Base-by-base conservation (phyloP, 1,139 yeast genomes). In the Insectozyma bohioensis region DNA sequence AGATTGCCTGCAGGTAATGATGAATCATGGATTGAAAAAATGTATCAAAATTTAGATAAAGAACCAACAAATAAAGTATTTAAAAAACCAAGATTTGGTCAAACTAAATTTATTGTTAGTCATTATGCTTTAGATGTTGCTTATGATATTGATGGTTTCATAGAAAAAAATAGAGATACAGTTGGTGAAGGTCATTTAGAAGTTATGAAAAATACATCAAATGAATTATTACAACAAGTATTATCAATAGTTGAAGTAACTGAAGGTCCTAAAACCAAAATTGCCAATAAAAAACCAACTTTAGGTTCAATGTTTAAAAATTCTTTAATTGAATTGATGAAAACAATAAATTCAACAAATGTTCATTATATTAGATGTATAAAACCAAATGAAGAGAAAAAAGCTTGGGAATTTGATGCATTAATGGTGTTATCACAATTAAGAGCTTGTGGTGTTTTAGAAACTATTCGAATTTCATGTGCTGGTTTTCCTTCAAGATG, bases 401-500 rank as follows among this genome's bases (percentile, higher is more conserved):
- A 78, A 39, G 95, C 98, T 3, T 92, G 98, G 98, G 84, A 81
- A 55, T 92, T 92, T 62, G 96, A 88, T 53, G 88, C 95, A 20
- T 74, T 90, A 34, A 88, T 92, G 97, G 98, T 92, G 28, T 71
- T 92, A 43, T 83, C 95, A 6, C 98, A 92, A 61, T 73, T 92
- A 46, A 79, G 98, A 54, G 98, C 98, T 11, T 92, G 98, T 72
- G 98, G 98, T 80, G 98, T 92, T 32, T 71, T 92, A 48, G 98
- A 94, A 61, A 92, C 98, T 1, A 92, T 92, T 53, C 73, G 95
- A 50, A 92, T 92, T 34, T 90, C 97, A 7, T 90, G 97, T 63
- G 97, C 96, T 31, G 98, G 98, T 23, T 92, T 88, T 73, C 98
- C 98, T 20, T 84, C 97, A 0, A 75, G 97, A 54, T 88, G 97